Base-by-base conservation (phyloP, 495 filamentous ascomycete species). In the Trichoderma parareesei region DNA sequence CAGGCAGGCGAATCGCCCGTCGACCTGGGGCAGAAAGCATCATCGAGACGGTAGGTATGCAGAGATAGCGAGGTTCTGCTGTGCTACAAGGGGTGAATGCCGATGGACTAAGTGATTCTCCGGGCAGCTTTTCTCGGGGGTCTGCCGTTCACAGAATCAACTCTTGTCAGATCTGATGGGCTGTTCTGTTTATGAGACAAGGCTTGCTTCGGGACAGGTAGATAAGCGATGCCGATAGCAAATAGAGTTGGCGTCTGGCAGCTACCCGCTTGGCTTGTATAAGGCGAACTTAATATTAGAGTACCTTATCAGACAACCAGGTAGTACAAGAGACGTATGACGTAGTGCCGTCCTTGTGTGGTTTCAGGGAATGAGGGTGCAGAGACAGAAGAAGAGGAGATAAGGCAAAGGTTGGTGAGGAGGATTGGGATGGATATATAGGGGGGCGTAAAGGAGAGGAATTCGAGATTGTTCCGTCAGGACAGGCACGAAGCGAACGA, bases 21-120 rank as follows among this genome's bases (percentile, higher is more conserved):
- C 53, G 53, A 57, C 53, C 53, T 57, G 53, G 53, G 20, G 37
- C 53, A 27, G 53, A 57, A n/a, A 57, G 20, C 53, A 57, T 57
- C 14, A 13, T 37, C 10, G 53, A 27, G 27, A 27, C 27, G 53
- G 2, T 11, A 10, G 11, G 53, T 5, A 35, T 6, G 18, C 5
- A 20, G 20, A 55, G 33, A 8, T 0, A 55, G 20, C 5, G 6
- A 5, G 5, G 48, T 27, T 8, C 3, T 20, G 48, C 33, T 33
- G 9, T 14, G 8, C 53, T 57, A n/a, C 18, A 57, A 18, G 9
- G 4, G 53, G 27, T 57, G 53, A 10, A n/a, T 14, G 53, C 20
- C 4, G 49, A 57, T 27, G 11, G 46, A 27, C 27, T 1, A 27
- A 27, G 27, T 27, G 27, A 27, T 27, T 27, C 27, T 27, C 27